A percentile compares a stretch with the other conserved stretches of the same genome.
These are phyloP conservation scores for Hymenoscyphus scutula DNA, from an alignment of 2,329 filamentous ascomycete genomes.

Conservation along the genomic window DNA sequence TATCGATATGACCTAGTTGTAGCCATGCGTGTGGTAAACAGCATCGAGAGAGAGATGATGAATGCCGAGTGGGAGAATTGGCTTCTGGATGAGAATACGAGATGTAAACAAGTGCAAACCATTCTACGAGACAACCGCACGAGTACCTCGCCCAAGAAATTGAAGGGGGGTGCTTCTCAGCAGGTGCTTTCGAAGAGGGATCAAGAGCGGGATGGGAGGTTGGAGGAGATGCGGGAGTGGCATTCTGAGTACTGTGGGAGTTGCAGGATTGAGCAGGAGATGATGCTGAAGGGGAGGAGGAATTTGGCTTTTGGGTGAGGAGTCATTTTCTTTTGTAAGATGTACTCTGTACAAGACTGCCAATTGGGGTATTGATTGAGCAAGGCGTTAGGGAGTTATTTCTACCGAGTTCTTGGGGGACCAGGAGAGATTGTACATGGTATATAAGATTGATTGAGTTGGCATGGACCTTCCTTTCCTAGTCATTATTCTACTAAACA, in stretches of 20 bases:
- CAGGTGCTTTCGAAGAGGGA: constrained; percentile 26
- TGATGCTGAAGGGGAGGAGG: constrained; percentile 24
- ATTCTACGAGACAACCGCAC: constrained; percentile 42
- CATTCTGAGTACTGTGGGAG: constrained; percentile 62
- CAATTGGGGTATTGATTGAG: constrained; percentile 5
- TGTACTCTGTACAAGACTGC: background rate
- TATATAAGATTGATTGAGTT: background rate
- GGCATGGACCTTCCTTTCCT: too few relatives aligned
- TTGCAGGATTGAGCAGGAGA: constrained; percentile 43
- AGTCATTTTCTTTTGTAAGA: constrained; percentile 11
- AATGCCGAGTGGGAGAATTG: constrained; percentile 91
- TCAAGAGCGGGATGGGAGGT: constrained; percentile 35
- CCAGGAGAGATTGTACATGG: background rate
- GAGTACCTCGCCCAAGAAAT: constrained; percentile 30
- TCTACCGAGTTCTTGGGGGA: background rate
- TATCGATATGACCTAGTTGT: constrained; percentile 91
- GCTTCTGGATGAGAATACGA: constrained; percentile 73
- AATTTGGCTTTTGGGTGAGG: constrained; percentile 29
- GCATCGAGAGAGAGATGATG: constrained; percentile 81
- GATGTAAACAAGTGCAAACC: constrained; percentile 63
- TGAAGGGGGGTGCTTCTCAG: constrained; percentile 23
- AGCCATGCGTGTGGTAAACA: constrained; percentile 85
- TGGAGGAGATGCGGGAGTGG: constrained; percentile 51
- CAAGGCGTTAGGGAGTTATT: constrained; percentile 10
- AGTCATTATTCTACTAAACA: too few relatives aligned